Conservation (phyloP, 2,329 filamentous ascomycete genomes). For the Sphaceloma murrayae region DNA sequence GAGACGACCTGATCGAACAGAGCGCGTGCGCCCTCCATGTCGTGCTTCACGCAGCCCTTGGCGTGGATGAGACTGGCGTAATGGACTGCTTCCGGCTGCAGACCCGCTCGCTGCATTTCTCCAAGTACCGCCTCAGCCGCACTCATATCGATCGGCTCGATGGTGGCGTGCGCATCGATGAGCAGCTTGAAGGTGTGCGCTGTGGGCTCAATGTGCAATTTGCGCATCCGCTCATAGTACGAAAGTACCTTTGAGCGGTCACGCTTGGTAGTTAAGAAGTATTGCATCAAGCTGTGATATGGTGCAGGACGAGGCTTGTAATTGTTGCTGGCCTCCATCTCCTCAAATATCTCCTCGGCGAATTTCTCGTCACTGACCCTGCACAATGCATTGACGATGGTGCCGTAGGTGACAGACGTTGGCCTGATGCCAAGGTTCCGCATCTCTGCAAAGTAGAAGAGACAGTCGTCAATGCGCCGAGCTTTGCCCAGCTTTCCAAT, state of each 20-base stretch:
- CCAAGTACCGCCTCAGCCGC: slow-evolving; percentile 78
- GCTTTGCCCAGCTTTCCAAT: slow-evolving; percentile 98
- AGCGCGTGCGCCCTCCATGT: slow-evolving; percentile 71
- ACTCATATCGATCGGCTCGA: slow-evolving; percentile 82
- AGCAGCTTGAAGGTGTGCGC: slow-evolving; percentile 96
- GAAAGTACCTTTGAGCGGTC: slow-evolving; percentile 87
- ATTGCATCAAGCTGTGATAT: slow-evolving; percentile 99
- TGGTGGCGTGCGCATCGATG: slow-evolving; percentile 86
- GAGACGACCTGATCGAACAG: slow-evolving; percentile 74
- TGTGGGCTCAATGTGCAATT: slow-evolving; percentile 77
- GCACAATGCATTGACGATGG: slow-evolving; percentile 94
- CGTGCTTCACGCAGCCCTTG: slow-evolving; percentile 85
- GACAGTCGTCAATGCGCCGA: slow-evolving; percentile 91
- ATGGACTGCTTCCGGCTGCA: slow-evolving; percentile 81
- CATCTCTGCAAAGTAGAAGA: slow-evolving; percentile 98
- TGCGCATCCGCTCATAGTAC: slow-evolving; percentile 92
- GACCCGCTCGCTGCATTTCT: slow-evolving; percentile 63
- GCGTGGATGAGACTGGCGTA: slow-evolving; percentile 94
- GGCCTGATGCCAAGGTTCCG: slow-evolving; percentile 83
- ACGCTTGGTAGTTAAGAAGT: slow-evolving; percentile 94
- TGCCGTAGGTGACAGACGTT: slow-evolving; percentile 95
- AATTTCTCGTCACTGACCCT: slow-evolving; percentile 96
- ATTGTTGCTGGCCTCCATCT: slow-evolving; percentile 98
- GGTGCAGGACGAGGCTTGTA: slow-evolving; percentile 96
- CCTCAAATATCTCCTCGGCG: slow-evolving; percentile 93